Evolutionary conservation across 23 red algal species (phyloP).

Genomic region (Chondrus crispus): DNA sequence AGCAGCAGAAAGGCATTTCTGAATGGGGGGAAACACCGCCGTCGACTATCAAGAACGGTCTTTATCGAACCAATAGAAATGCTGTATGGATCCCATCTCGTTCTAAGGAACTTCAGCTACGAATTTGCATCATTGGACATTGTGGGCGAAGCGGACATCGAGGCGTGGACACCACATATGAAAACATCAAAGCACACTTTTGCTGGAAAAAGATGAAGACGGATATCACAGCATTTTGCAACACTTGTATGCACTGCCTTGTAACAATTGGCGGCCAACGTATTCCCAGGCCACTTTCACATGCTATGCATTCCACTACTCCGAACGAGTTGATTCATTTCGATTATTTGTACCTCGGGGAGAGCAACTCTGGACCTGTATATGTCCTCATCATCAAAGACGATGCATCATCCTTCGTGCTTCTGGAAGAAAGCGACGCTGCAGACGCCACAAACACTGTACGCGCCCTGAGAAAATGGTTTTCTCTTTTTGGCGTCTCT

Average conservation of each 20-base stretch:
- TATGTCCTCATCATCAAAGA: constrained; percentile 25
- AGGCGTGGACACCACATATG: neutral
- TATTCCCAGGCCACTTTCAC: neutral
- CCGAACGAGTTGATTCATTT: constrained; percentile 17
- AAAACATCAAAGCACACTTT: neutral
- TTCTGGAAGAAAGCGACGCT: neutral
- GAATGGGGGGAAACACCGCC: neutral
- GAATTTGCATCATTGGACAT: neutral
- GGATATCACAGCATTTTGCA: neutral
- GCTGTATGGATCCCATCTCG: neutral
- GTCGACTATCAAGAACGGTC: neutral
- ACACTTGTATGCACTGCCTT: neutral
- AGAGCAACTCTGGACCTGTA: neutral
- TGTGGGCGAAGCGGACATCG: neutral
- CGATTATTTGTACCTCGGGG: neutral
- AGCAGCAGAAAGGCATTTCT: neutral
- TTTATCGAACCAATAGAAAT: neutral
- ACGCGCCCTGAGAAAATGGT: neutral
- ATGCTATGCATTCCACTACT: neutral
- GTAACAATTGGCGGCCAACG: neutral
- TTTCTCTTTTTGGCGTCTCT: neutral
- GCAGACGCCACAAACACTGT: neutral
- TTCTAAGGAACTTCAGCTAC: neutral
- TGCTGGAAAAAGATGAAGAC: neutral
- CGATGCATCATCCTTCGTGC: neutral